phyloP scores from a whole-genome alignment of 2,329 filamentous ascomycete species.

The Neonectria hederae region DNA sequence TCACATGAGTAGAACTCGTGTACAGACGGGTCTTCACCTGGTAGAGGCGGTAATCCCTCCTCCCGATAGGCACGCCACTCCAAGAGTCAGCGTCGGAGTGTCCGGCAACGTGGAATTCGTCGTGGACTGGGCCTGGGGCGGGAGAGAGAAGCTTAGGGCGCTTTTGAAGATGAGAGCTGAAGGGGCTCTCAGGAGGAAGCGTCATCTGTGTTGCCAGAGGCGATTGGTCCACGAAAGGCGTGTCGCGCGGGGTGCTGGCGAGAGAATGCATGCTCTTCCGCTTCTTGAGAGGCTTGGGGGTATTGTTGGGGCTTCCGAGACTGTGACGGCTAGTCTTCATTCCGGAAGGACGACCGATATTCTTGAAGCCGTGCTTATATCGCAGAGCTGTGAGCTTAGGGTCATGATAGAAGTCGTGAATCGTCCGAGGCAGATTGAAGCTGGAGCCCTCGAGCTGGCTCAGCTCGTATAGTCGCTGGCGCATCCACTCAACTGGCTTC shows the following conservation, averaged over 20 bases:
- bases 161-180: constrained; percentile 38
- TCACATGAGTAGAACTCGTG: constrained; percentile 58
- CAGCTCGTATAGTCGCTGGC: constrained; percentile 65
- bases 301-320: constrained; percentile 35
- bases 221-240: constrained; percentile 42
- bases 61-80: constrained; percentile 55
- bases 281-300: constrained; percentile 45
- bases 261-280: constrained; percentile 47
- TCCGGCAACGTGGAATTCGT: constrained; percentile 56
- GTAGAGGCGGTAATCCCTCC: constrained; percentile 61
- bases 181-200: constrained; percentile 18
- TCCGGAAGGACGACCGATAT: constrained; percentile 65
- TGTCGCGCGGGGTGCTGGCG: constrained; percentile 41
- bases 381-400: constrained; percentile 60
- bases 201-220: constrained; percentile 36
- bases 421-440: constrained; percentile 62
- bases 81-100: constrained; percentile 63
- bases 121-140: constrained; percentile 30
- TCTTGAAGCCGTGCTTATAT: constrained; percentile 63
- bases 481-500: constrained; percentile 64
- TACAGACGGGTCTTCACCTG: constrained; percentile 61
- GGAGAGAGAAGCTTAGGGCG: constrained; percentile 39
- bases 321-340: constrained; percentile 49
- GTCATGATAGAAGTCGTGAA: constrained; percentile 67
- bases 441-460: constrained; percentile 52